Evolutionary conservation across 2,329 filamentous ascomycete species (phyloP).

Genomic region (Ceratocystis cacaofunesta): DNA sequence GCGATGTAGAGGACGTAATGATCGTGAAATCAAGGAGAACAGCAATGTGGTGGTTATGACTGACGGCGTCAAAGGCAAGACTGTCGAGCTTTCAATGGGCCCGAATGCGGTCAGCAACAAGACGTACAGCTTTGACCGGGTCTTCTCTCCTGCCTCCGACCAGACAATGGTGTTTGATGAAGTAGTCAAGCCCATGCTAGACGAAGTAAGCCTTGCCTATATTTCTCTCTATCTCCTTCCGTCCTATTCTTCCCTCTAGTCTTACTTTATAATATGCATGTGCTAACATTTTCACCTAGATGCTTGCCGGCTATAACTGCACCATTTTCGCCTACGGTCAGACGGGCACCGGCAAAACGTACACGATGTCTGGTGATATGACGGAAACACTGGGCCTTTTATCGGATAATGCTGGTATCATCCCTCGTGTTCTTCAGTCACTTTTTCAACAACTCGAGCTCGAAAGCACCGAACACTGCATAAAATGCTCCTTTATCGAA

Average conservation of each 20-base stretch:
- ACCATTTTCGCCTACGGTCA: conserved; percentile 98
- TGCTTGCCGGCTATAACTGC: conserved; percentile 89
- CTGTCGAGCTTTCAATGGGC: conserved; percentile 79
- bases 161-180: conserved; percentile 92
- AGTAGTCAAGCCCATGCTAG: conserved; percentile 80
- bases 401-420: conserved; percentile 86
- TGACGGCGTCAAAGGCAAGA: conserved; percentile 73
- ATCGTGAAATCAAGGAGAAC: conserved; percentile 85
- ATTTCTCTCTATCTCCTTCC: not conserved
- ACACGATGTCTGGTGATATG: conserved; percentile 99
- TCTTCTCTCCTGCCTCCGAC: conserved; percentile 88
- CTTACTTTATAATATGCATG: not conserved
- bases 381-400: conserved; percentile 69
- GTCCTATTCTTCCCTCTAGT: no score
- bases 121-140: conserved; percentile 90
- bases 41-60: conserved; percentile 83
- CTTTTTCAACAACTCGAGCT: conserved; percentile 73
- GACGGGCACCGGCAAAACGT: conserved; percentile 95
- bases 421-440: conserved; percentile 75
- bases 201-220: conserved; percentile 51
- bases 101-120: conserved; percentile 88
- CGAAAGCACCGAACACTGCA: conserved; percentile 67
- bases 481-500: conserved; percentile 98
- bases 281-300: conserved; percentile 35
- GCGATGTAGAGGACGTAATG: conserved; percentile 79